These are phyloP conservation scores for Axilococcus clingmanii DNA, from an alignment of 139 green algal genomes.

Conservation along the genomic window DNA sequence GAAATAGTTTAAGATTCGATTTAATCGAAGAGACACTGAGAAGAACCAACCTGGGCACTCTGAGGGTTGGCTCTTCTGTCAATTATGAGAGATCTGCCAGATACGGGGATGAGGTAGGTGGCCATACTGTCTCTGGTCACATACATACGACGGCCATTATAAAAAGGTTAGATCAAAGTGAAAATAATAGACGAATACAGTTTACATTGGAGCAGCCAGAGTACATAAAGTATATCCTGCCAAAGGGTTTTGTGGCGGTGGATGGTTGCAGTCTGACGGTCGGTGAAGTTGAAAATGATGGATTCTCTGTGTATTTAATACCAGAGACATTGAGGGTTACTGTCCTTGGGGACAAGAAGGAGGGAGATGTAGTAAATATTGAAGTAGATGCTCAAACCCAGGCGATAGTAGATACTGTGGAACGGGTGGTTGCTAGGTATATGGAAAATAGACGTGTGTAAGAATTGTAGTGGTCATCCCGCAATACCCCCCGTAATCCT, in stretches of 20 bases:
- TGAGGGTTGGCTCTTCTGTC: slow-evolving; percentile 43
- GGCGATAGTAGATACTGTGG: slow-evolving; percentile 88
- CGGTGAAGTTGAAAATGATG: slow-evolving; percentile 35
- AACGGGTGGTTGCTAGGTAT: slow-evolving; percentile 54
- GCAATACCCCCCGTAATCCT: too few relatives aligned
- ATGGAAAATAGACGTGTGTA: too few relatives aligned
- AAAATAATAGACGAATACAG: slow-evolving; percentile 65
- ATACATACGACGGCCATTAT: slow-evolving; percentile 67
- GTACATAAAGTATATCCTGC: slow-evolving; percentile 90
- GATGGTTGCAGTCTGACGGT: slow-evolving; percentile 86
- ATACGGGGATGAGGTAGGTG: slow-evolving; percentile 86
- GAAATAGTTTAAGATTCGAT: slow-evolving; percentile 58
- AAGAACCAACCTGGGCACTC: slow-evolving; percentile 74
- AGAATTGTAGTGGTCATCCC: too few relatives aligned
- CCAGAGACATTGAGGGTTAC: slow-evolving; percentile 83
- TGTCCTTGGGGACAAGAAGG: slow-evolving; percentile 49
- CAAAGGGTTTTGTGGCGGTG: slow-evolving; percentile 91
- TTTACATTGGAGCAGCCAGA: slow-evolving; percentile 49
- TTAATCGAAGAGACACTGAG: slow-evolving; percentile 88
- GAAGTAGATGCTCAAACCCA: slow-evolving; percentile 89
- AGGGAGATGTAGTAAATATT: slow-evolving; percentile 74
- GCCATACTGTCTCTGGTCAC: slow-evolving; percentile 87
- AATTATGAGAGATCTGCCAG: slow-evolving; percentile 73
- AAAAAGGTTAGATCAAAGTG: slow-evolving; percentile 33
- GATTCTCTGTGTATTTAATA: slow-evolving; percentile 91